Evolutionary conservation across 73 alveolate species (phyloP), one percentile per base, ranked within the genome.

Genomic region (Paramecium biaurelia): DNA sequence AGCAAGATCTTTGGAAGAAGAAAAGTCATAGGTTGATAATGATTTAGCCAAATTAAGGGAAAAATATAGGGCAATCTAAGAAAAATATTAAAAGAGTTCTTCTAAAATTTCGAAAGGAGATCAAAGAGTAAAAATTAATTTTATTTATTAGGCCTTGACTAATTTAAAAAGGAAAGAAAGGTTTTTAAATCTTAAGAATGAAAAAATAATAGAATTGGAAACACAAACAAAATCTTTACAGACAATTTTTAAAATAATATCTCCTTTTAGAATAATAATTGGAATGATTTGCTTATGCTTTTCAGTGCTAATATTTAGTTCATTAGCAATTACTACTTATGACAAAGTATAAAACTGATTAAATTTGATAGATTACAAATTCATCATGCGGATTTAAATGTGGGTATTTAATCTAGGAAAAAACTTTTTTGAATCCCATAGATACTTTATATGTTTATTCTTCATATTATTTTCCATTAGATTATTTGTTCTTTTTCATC

Each of bases 261-360:
- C 97, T 7, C 98, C 98, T 9, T 96, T 96, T 84, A 92, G 98
- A 72, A 93, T 96, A 10, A 58, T 93, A n/a, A 45, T 96, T n/a
- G 98, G 98, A 38, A 42, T 94, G 6, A 41, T 58, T 74, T 93
- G 95, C 70, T 95, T 96, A 9, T 63, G 72, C 24, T 28, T 92
- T 26, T 76, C 96, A 0, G 42, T 92, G 24, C 47, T 89, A 57
- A 76, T 96, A 57, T 82, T 59, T 56, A 56, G 74, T 34, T 93
- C 96, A 43, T 49, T 85, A 37, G 92, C 87, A 21, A 76, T 89
- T 26, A 70, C 94, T 14, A 89, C 89, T 24, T 89, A 89, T 45
- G 94, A 89, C 30, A 89, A 82, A 70, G 94, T 89, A 89, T 12
- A 56, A 32, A 70, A 56, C 47, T 88, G 41, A 30, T 87, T 15